These are phyloP conservation scores for Boletellus ananas DNA, from an alignment of 768 basidiomycete species.

Conservation along the genomic window DNA sequence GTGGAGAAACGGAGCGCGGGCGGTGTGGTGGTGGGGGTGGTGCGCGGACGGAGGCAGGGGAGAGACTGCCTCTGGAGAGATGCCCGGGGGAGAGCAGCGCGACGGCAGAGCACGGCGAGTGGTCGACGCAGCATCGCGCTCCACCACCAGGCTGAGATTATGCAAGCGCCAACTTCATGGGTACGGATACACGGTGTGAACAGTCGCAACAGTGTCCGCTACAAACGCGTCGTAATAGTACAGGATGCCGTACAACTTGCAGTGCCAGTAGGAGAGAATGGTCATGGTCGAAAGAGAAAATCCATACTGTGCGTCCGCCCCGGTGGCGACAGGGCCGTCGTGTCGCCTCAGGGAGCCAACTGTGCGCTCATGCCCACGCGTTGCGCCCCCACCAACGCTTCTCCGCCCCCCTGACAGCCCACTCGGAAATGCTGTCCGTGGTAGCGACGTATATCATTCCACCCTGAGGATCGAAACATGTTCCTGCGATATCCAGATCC, in stretches of 20 bases:
- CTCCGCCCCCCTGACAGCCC: slow-evolving; percentile 66
- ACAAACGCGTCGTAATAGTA: slow-evolving; percentile 17
- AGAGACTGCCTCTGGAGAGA: slow-evolving; percentile 1
- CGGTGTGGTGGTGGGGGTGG: neutral
- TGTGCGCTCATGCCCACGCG: slow-evolving; percentile 35
- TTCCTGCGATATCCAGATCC: slow-evolving; percentile 59
- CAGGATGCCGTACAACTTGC: slow-evolving; percentile 17
- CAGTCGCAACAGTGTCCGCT: slow-evolving; percentile 6
- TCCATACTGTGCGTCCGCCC: neutral
- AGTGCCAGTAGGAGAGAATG: slow-evolving; percentile 2
- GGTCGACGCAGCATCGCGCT: neutral
- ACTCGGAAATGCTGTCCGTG: slow-evolving; percentile 67
- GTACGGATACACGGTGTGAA: slow-evolving; percentile 10
- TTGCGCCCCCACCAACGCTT: slow-evolving; percentile 69
- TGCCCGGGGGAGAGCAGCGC: slow-evolving; percentile 15
- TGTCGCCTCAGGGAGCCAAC: neutral
- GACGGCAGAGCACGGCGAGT: slow-evolving; percentile 25
- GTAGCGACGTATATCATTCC: slow-evolving; percentile 66
- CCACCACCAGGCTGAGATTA: neutral
- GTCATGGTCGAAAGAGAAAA: slow-evolving; percentile 9
- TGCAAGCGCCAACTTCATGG: neutral
- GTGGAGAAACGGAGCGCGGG: slow-evolving; percentile 15
- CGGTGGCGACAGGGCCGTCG: neutral
- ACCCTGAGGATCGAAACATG: slow-evolving; percentile 71
- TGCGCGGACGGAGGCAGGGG: slow-evolving; percentile 1